These are phyloP conservation scores for Dryadomyces quercus-mongolicae DNA, from an alignment of 2,329 filamentous ascomycete genomes.

Conservation along the genomic window DNA sequence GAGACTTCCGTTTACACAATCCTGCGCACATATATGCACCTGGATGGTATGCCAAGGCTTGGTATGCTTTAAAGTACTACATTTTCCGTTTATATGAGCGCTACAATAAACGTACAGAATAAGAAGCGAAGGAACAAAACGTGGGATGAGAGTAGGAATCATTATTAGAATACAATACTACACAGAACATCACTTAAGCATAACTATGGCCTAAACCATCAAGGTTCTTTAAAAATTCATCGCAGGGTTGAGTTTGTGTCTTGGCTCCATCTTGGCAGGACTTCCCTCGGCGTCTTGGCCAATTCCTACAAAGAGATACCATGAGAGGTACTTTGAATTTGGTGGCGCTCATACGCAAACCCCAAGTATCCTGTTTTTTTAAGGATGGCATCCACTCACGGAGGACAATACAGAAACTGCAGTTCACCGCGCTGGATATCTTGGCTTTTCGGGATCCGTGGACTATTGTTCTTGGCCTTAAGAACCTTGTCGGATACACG, in stretches of 20 bases:
- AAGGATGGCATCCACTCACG: too few species aligned
- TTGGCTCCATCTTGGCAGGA: not conserved
- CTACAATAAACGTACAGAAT: not conserved
- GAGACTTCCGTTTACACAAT: too few species aligned
- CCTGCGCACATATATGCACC: too few species aligned
- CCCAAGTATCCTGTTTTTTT: not conserved
- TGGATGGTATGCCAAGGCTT: not conserved
- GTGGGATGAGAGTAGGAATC: not conserved
- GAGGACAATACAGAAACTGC: not conserved
- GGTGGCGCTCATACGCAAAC: too few species aligned
- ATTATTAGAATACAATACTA: too few species aligned
- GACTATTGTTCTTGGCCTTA: not conserved
- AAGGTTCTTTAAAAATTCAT: not conserved
- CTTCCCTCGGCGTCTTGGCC: not conserved
- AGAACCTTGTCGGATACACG: slow-evolving; percentile 1
- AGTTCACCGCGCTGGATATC: not conserved
- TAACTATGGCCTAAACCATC: not conserved
- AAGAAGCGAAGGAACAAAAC: not conserved
- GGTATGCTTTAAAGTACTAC: not conserved
- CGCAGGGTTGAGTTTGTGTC: not conserved
- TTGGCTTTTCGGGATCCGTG: not conserved
- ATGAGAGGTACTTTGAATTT: too few species aligned
- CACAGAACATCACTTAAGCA: too few species aligned
- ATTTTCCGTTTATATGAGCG: not conserved
- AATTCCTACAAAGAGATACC: too few species aligned